These are phyloP conservation scores for Dictyostelium capitatum DNA, from an alignment of 78 protist genomes.

Conservation along the genomic window DNA sequence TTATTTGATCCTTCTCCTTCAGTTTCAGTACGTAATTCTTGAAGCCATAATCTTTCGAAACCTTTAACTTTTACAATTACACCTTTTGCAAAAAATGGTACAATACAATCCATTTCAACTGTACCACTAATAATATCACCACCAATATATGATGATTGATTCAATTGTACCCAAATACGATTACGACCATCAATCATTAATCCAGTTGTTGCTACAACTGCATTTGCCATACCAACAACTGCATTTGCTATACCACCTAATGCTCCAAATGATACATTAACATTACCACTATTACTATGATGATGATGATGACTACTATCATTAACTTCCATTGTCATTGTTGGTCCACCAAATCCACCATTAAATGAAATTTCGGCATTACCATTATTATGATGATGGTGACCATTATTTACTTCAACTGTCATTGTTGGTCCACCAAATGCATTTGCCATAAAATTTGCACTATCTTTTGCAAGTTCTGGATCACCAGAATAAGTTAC, in stretches of 20 bases:
- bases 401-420: neutral
- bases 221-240: neutral
- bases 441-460: neutral
- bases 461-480: constrained; percentile 31
- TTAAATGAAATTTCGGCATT: constrained; percentile 20
- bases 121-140: constrained; percentile 68
- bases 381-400: constrained; percentile 7
- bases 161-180: constrained; percentile 56
- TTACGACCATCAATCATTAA: constrained; percentile 35
- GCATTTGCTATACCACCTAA: constrained; percentile 14
- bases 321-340: constrained; percentile 12
- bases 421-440: constrained; percentile 2
- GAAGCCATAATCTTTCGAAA: constrained; percentile 66
- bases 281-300: neutral
- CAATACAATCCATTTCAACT: constrained; percentile 58
- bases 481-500: constrained; percentile 17
- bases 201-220: neutral
- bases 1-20: constrained; percentile 57
- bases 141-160: constrained; percentile 68
- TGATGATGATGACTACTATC: constrained; percentile 25
- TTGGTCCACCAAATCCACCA: constrained; percentile 1
- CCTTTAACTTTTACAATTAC: constrained; percentile 67
- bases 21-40: constrained; percentile 69
- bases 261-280: neutral
- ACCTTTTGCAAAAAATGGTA: constrained; percentile 81